Evolutionary conservation across 257 asterid species (phyloP), one percentile per base, ranked within the genome.

Genomic region (Solanum ossicruentum): DNA sequence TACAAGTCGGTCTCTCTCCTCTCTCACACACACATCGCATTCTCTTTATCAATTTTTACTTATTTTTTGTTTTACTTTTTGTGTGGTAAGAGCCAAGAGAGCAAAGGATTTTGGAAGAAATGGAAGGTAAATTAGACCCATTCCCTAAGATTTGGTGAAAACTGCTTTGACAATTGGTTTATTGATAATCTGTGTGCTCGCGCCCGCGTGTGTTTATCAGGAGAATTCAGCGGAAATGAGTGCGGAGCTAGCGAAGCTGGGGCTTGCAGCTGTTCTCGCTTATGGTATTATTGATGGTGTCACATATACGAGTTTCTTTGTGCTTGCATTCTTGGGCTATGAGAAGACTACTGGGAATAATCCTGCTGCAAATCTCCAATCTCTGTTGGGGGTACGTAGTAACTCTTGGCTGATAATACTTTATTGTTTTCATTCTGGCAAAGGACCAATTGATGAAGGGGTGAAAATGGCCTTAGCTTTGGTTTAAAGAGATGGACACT

Each of bases 231-330:
- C 84, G 10, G 92, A 89, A 83, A 89, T 88, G 91, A 89, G 91
- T 72, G 79, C 85, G n/a, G 88, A 88, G 82, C 67, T 89, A 18
- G 89, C 91, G 21, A 89, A 91, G 82, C 78, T 91, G 70, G 91
- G 90, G 49, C 90, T 88, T 36, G 89, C 90, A 13, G 92, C 92
- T 2, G 89, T 91, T 65, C 91, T 89, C 49, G 91, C 90, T 47
- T 91, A 89, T 66, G 92, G 92, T 17, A 63, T 91, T 86, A 88
- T 89, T 84, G 93, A 91, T 83, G 92, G 86, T n/a, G 85, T 91
- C 21, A 91, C 91, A 10, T 91, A 89, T 83, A 91, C 93, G 18
- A 85, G 89, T 71, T 91, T 91, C 84, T 89, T 89, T 81, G 90
- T 89, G 61, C 91, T 91, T 78, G 92, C 91, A 17, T 88, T 89